Evolutionary conservation across 192 early-diverging fungal genomes (phyloP).

Genomic region (Gryganskiella cystojenkinii): DNA sequence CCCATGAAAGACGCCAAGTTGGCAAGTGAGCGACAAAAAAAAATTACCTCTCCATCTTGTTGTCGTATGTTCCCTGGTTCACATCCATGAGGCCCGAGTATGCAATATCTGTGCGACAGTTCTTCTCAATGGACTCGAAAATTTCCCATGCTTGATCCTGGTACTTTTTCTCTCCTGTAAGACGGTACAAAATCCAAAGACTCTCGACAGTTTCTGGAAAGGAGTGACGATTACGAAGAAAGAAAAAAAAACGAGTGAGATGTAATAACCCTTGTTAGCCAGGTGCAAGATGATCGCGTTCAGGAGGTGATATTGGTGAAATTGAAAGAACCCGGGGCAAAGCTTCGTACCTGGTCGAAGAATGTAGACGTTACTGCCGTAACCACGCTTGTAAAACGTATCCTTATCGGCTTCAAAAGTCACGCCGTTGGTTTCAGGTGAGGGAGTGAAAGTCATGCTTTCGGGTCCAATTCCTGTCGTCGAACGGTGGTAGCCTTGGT

Average conservation of each 20-base stretch:
- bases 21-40: not conserved
- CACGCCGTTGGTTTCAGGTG: not conserved
- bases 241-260: constrained; percentile 1
- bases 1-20: not conserved
- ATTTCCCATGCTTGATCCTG: constrained; percentile 79
- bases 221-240: not conserved
- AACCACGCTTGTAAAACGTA: constrained; percentile 17
- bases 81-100: constrained; percentile 62
- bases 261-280: not conserved
- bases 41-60: constrained; percentile 66
- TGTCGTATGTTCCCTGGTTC: constrained; percentile 44
- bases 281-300: no score
- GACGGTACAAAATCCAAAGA: constrained; percentile 76
- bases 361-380: constrained; percentile 42
- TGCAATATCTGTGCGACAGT: constrained; percentile 58
- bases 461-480: constrained; percentile 66
- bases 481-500: constrained; percentile 55
- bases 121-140: constrained; percentile 60
- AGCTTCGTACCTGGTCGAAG: constrained; percentile 65
- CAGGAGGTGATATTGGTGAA: no score
- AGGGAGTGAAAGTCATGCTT: constrained; percentile 36
- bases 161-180: constrained; percentile 74
- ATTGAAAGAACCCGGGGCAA: not conserved
- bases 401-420: constrained; percentile 9
- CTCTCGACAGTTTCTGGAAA: constrained; percentile 75